Conservation (phyloP, 345 rosid species). For the Gossypium mustelinum region DNA sequence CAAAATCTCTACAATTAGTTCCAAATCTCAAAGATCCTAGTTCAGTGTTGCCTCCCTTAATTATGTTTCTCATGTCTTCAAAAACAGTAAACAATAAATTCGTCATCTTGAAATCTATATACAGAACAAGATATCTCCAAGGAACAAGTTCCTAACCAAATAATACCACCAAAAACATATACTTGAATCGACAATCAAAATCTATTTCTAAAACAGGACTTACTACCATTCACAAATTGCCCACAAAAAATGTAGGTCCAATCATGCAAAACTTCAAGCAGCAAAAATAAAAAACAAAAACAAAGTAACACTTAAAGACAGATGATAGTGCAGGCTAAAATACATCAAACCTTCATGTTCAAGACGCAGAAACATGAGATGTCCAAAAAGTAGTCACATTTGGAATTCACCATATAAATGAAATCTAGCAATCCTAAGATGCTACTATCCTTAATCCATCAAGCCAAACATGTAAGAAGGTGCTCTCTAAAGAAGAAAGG, state of each 20-base stretch:
- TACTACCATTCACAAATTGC: not conserved
- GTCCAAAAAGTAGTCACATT: not conserved
- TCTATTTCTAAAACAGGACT: not conserved
- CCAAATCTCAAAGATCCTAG: not conserved
- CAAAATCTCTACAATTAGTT: not conserved
- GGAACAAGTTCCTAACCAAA: not conserved
- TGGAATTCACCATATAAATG: not conserved
- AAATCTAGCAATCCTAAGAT: not conserved
- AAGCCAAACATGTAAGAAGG: not conserved
- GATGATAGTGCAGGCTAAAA: not conserved
- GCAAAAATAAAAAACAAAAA: not conserved
- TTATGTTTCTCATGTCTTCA: slow-evolving; percentile 6
- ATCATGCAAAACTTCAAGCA: not conserved
- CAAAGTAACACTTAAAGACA: not conserved
- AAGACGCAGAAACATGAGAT: not conserved
- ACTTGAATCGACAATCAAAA: not conserved
- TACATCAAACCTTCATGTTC: not conserved
- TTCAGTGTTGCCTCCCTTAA: not conserved
- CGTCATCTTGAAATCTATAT: not conserved
- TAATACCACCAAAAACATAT: not conserved
- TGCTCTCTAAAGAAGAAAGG: not conserved
- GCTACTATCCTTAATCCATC: no score
- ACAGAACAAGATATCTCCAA: slow-evolving; percentile 5
- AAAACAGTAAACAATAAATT: not conserved
- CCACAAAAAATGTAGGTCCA: not conserved